These are phyloP conservation scores for Blyttiomyces sp. DNA, from an alignment of 371 early-diverging fungal genomes.

Conservation along the genomic window DNA sequence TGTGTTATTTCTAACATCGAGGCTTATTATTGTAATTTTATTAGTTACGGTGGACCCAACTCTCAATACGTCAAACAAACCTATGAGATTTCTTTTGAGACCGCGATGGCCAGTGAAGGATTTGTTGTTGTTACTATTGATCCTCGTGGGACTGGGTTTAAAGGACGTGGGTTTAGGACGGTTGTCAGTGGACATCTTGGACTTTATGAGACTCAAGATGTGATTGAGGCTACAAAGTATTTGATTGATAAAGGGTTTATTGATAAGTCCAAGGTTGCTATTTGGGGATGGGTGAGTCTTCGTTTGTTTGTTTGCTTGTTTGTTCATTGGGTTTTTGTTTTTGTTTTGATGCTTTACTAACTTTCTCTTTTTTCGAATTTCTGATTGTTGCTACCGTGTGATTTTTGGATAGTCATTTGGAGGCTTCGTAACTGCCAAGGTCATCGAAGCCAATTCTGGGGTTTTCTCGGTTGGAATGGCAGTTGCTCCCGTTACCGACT, in stretches of 20 bases:
- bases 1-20: background rate
- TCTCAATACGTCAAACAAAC: constrained; percentile 77
- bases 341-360: constrained; percentile 1
- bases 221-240: constrained; percentile 74
- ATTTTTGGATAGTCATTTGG: constrained; percentile 70
- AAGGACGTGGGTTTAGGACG: constrained; percentile 78
- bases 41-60: constrained; percentile 77
- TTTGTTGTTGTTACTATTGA: constrained; percentile 56
- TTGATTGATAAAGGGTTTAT: constrained; percentile 68
- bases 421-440: constrained; percentile 83
- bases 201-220: constrained; percentile 77
- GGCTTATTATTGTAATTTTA: background rate
- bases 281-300: constrained; percentile 83
- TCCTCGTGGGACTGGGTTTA: constrained; percentile 86
- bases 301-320: background rate
- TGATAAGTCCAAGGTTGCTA: constrained; percentile 74
- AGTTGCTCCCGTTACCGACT: constrained; percentile 96
- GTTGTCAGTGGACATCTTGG: constrained; percentile 81
- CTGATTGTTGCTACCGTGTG: background rate
- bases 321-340: background rate
- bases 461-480: constrained; percentile 84
- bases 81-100: constrained; percentile 69
- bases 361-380: background rate
- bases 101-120: constrained; percentile 35
- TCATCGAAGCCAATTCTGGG: constrained; percentile 78